Percentiles rank a stretch among this genome's conserved stretches.
Conservation (phyloP, 129 eudicot species). For the Oenanthe sinensis region DNA sequence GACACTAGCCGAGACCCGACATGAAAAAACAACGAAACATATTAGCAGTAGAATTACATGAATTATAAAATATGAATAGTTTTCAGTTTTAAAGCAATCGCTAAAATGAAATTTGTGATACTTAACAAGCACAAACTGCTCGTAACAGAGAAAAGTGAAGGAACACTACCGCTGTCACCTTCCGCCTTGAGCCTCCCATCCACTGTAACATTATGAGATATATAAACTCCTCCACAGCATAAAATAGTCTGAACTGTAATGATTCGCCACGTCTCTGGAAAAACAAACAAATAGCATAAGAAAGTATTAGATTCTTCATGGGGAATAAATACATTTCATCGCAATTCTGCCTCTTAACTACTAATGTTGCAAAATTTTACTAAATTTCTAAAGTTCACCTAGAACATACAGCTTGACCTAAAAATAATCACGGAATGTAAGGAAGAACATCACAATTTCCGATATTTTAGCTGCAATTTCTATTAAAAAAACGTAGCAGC, state of each 20-base stretch:
- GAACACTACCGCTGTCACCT: slow-evolving; percentile 52
- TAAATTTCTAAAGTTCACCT: background rate
- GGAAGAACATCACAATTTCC: background rate
- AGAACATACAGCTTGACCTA: background rate
- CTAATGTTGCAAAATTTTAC: background rate
- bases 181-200: slow-evolving; percentile 98
- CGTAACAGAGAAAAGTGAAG: background rate
- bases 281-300: background rate
- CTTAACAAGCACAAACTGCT: background rate
- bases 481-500: background rate
- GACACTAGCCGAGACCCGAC: background rate
- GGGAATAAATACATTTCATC: background rate
- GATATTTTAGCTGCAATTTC: background rate
- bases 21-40: background rate
- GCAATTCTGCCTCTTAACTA: background rate
- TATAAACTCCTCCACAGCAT: background rate
- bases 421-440: background rate
- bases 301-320: background rate
- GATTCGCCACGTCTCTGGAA: background rate
- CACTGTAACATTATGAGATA: slow-evolving; percentile 63
- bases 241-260: background rate
- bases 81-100: background rate
- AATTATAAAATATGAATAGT: background rate
- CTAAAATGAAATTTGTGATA: background rate
- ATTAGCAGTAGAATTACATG: background rate